Conservation (phyloP, 768 basidiomycete genomes). For the Collybia sp. region DNA sequence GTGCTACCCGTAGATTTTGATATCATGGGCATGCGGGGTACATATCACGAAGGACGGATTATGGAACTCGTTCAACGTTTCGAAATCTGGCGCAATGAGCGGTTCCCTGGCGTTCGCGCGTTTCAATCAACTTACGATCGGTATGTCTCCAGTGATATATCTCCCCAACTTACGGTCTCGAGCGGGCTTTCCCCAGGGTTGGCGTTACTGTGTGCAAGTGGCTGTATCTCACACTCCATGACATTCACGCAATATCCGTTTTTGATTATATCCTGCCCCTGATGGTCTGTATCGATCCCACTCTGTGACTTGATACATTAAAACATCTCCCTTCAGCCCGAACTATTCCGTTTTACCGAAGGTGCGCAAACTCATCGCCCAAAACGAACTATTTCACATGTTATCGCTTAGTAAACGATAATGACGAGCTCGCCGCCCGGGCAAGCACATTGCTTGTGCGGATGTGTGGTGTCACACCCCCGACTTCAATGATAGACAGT, state of each 20-base stretch:
- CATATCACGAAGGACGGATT: constrained; percentile 56
- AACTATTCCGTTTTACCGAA: constrained; percentile 74
- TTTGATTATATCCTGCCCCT: constrained; percentile 83
- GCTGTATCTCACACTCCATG: constrained; percentile 71
- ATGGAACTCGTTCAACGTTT: constrained; percentile 58
- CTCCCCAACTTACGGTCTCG: constrained; percentile 2
- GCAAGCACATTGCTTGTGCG: constrained; percentile 71
- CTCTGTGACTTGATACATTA: neutral
- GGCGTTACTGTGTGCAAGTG: constrained; percentile 71
- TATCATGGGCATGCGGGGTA: constrained; percentile 70
- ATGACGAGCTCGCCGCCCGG: constrained; percentile 61
- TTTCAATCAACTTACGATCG: constrained; percentile 86
- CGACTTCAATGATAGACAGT: constrained; percentile 59
- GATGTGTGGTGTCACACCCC: constrained; percentile 84
- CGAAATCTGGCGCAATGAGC: constrained; percentile 63
- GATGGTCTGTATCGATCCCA: constrained; percentile 47
- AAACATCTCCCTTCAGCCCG: constrained; percentile 41
- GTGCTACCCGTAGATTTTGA: constrained; percentile 51
- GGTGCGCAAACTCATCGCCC: constrained; percentile 25
- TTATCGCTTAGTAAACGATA: constrained; percentile 56
- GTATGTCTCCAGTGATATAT: constrained; percentile 24
- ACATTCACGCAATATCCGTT: constrained; percentile 67
- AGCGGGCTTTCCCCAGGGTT: constrained; percentile 33
- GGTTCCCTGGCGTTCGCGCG: constrained; percentile 70
- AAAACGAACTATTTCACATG: neutral